phyloP scores from a whole-genome alignment of 2,329 filamentous ascomycete species.

The Claviceps quebecensis region DNA sequence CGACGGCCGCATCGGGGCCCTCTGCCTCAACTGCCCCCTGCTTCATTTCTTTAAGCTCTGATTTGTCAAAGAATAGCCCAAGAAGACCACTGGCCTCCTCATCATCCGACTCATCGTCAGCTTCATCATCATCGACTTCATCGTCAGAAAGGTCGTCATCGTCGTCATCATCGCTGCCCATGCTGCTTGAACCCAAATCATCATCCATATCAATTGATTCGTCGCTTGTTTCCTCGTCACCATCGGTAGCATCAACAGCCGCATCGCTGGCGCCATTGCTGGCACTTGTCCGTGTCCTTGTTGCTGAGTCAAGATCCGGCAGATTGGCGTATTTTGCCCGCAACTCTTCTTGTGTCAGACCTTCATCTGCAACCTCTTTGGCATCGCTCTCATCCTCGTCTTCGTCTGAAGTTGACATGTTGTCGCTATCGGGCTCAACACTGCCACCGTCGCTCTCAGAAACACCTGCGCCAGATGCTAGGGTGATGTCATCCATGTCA shows the following conservation, averaged over 20 bases:
- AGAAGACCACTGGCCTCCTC: constrained; percentile 33
- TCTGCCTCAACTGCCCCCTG: constrained; percentile 19
- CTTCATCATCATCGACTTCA: constrained; percentile 31
- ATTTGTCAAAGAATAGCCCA: constrained; percentile 45
- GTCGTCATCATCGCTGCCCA: constrained; percentile 22
- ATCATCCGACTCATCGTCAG: constrained; percentile 28
- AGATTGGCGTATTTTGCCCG: constrained; percentile 55
- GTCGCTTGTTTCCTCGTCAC: constrained; percentile 38
- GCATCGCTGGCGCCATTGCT: constrained; percentile 11
- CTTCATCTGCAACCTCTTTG: constrained; percentile 42
- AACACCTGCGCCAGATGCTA: constrained; percentile 19
- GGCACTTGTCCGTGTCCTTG: constrained; percentile 12
- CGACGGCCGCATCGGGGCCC: background rate
- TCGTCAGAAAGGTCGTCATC: constrained; percentile 23
- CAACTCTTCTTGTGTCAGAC: constrained; percentile 54
- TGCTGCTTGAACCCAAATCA: constrained; percentile 46
- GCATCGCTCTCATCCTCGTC: constrained; percentile 46
- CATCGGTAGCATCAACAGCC: constrained; percentile 16
- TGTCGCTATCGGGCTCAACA: constrained; percentile 27
- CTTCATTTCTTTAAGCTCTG: constrained; percentile 40
- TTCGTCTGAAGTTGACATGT: constrained; percentile 50
- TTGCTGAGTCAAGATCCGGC: constrained; percentile 27
- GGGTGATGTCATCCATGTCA: constrained; percentile 18
- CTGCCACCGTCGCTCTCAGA: constrained; percentile 26
- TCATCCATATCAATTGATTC: constrained; percentile 58